Evolutionary conservation across 1,284 basidiomycete species (phyloP).

Genomic region (Cryptococcus sp.): DNA sequence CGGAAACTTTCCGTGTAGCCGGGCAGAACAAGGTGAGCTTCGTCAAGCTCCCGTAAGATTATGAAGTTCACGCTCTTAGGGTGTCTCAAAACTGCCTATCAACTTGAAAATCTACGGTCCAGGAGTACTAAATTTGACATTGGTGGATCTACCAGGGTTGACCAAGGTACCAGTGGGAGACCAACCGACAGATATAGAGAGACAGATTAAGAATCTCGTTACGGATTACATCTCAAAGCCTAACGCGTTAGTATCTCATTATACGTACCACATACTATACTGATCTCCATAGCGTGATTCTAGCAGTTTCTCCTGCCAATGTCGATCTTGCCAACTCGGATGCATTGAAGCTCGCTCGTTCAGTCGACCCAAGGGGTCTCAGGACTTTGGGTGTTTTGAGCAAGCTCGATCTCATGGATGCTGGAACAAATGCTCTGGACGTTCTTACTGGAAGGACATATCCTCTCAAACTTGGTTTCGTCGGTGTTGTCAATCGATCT

Average conservation of each 20-base stretch:
- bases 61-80: slow-evolving; percentile 43
- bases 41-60: not conserved
- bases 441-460: slow-evolving; percentile 94
- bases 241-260: slow-evolving; percentile 64
- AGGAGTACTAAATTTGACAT: slow-evolving; percentile 87
- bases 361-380: slow-evolving; percentile 90
- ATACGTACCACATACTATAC: not conserved
- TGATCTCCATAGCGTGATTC: slow-evolving; percentile 68
- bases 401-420: slow-evolving; percentile 98
- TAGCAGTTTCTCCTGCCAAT: slow-evolving; percentile 93
- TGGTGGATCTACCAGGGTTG: slow-evolving; percentile 92
- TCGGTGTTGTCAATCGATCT: slow-evolving; percentile 93
- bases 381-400: slow-evolving; percentile 94
- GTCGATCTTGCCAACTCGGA: slow-evolving; percentile 99
- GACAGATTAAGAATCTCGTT: slow-evolving; percentile 90
- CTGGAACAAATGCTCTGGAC: slow-evolving; percentile 94
- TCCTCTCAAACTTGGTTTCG: slow-evolving; percentile 95
- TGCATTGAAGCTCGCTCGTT: slow-evolving; percentile 89
- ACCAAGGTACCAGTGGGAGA: slow-evolving; percentile 82
- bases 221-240: slow-evolving; percentile 94
- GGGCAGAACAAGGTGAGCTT: slow-evolving; percentile 80
- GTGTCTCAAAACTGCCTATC: slow-evolving; percentile 92
- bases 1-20: slow-evolving; percentile 94
- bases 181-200: slow-evolving; percentile 80
- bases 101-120: slow-evolving; percentile 92